These are phyloP conservation scores for Litsea cubeba DNA, from an alignment of 164 flowering plant species.

Conservation along the genomic window DNA sequence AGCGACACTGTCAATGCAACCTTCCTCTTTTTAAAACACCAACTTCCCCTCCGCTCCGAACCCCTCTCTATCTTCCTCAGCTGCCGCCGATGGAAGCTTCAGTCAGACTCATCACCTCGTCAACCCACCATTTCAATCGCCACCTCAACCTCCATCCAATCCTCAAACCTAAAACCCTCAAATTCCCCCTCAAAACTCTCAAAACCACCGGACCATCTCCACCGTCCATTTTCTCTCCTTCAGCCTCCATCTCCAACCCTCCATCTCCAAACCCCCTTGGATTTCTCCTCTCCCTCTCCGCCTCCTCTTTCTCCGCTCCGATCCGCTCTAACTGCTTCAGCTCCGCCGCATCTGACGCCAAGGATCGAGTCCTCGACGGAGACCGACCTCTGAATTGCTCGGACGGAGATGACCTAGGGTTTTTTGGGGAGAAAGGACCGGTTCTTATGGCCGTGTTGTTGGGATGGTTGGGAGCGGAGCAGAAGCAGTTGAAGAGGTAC, in stretches of 20 bases:
- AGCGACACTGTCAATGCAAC: too few species aligned
- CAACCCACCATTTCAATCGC: slow-evolving; percentile 5
- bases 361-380: slow-evolving; percentile 11
- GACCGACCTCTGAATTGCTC: neutral
- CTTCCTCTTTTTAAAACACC: too few species aligned
- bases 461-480: slow-evolving; percentile 90
- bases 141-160: slow-evolving; percentile 6
- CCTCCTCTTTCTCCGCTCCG: slow-evolving; percentile 8
- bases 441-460: slow-evolving; percentile 61
- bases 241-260: slow-evolving; percentile 1
- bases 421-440: slow-evolving; percentile 13
- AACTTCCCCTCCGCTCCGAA: neutral
- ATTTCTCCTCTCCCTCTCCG: slow-evolving; percentile 25
- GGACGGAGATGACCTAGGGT: slow-evolving; percentile 7
- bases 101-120: slow-evolving; percentile 12
- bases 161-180: slow-evolving; percentile 5
- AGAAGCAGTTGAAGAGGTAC: slow-evolving; percentile 73
- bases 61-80: neutral
- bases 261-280: slow-evolving; percentile 11
- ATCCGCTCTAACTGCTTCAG: slow-evolving; percentile 7
- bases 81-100: slow-evolving; percentile 47
- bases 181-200: slow-evolving; percentile 11
- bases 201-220: neutral
- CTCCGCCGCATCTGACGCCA: slow-evolving; percentile 10
- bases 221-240: slow-evolving; percentile 2